Percentiles rank a stretch among this genome's conserved stretches.
Conservation (phyloP, 345 rosid genomes). For the Melastoma malabathricum region DNA sequence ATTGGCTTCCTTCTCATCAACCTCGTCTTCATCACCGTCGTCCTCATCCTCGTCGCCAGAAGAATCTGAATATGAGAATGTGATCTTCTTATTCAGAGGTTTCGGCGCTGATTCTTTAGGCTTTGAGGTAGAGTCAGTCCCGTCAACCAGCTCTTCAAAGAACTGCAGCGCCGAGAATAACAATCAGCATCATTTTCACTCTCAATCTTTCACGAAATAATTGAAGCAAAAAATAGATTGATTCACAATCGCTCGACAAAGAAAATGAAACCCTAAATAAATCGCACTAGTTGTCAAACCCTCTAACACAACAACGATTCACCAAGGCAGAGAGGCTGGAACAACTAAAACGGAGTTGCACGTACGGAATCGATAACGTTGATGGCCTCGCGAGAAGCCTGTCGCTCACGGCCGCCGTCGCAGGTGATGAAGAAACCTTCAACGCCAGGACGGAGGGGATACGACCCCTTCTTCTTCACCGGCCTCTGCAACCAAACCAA, state of each 20-base stretch:
- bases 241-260: background rate
- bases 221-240: background rate
- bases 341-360: background rate
- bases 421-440: conserved; percentile 87
- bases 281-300: too few species aligned
- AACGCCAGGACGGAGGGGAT: conserved; percentile 74
- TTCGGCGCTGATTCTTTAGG: conserved; percentile 26
- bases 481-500: conserved; percentile 38
- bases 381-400: conserved; percentile 77
- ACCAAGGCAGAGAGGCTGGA: conserved; percentile 1
- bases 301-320: too few species aligned
- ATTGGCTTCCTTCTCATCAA: conserved; percentile 19
- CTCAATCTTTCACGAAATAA: background rate
- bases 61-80: conserved; percentile 39
- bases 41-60: conserved; percentile 46
- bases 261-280: background rate
- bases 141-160: conserved; percentile 62
- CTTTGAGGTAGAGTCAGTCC: conserved; percentile 25
- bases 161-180: conserved; percentile 26
- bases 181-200: background rate
- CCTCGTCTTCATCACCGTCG: conserved; percentile 14
- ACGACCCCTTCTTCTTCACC: conserved; percentile 74
- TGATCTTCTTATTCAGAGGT: conserved; percentile 68
- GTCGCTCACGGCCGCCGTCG: conserved; percentile 84
- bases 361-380: conserved; percentile 76